phyloP scores from a whole-genome alignment of 805 yeast species.

The Grigorovia jiainica region DNA sequence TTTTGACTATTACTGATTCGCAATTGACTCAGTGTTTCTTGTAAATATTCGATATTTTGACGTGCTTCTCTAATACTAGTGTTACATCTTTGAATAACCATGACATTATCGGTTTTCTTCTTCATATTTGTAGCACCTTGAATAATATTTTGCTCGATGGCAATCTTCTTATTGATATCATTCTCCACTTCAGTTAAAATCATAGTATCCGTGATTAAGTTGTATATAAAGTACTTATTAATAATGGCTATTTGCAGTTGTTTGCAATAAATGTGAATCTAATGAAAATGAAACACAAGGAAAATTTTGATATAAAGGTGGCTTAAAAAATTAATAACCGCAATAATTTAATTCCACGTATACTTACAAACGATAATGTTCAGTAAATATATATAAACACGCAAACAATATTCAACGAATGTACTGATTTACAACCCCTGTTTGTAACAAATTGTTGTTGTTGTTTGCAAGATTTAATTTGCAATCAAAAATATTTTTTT shows the following conservation, averaged over 20 bases:
- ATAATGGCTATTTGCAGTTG: too few species aligned
- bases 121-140: conserved; percentile 78
- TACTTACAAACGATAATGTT: too few species aligned
- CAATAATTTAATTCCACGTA: too few species aligned
- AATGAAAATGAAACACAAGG: not conserved
- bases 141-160: conserved; percentile 78
- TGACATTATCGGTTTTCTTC: conserved; percentile 66
- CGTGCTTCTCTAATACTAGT: conserved; percentile 85
- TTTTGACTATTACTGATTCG: conserved; percentile 5
- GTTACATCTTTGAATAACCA: conserved; percentile 85
- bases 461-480: too few species aligned
- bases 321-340: not conserved
- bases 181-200: conserved; percentile 25
- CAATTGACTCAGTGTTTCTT: conserved; percentile 62
- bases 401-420: not conserved
- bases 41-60: conserved; percentile 80
- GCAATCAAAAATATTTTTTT: too few species aligned
- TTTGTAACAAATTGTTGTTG: not conserved
- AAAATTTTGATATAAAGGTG: not conserved
- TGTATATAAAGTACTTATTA: not conserved
- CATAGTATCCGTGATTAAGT: not conserved
- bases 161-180: conserved; percentile 79
- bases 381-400: too few species aligned
- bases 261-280: not conserved
- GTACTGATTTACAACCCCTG: not conserved